Evolutionary conservation across 148 eudicot species (phyloP), one percentile per base, ranked within the genome.

Genomic region (Fagopyrum esculentum): DNA sequence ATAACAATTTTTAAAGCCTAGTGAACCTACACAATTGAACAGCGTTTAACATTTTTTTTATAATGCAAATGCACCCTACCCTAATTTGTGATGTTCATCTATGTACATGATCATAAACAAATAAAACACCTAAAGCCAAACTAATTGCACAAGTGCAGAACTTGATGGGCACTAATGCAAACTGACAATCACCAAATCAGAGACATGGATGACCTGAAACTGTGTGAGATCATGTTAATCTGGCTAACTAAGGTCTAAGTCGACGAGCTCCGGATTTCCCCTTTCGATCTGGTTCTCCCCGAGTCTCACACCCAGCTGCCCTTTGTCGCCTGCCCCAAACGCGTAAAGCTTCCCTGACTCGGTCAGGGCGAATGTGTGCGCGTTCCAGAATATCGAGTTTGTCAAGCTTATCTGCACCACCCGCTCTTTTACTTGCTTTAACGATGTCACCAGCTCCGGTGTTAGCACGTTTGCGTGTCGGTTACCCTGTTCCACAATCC

Each of bases 251-350:
- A 94, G 98, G 81, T 90, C 89, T 40, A 94, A 43, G 30, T 87
- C 83, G 47, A 94, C 89, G 13, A 59, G 81, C 76, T 81, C 93
- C 0, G 96, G 97, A 17, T 72, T 85, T 5, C 87, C 86, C 82
- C 92, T 83, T 74, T 90, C 90, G 3, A 88, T 80, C 78, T 84
- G 89, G 84, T 90, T 86, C 17, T 80, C 93, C 4, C 73, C 82
- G 22, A 91, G 97, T 82, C 87, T 89, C 5, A 88, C 79, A 17
- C 98, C 97, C 0, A 94, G 87, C 86, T 94, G 98, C 12, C 97
- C 98, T 82, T 89, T 88, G 82, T 90, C 97, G 9, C 98, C 98
- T 0, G 97, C 85, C 1, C 98, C 98, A 74, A 94, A 92, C 1
- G 96, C 89, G 72, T 86, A 94, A 1, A 94, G 80, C 81, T 92